Conservation (phyloP, 306 rosid genomes). For the Spatholobus suberectus region DNA sequence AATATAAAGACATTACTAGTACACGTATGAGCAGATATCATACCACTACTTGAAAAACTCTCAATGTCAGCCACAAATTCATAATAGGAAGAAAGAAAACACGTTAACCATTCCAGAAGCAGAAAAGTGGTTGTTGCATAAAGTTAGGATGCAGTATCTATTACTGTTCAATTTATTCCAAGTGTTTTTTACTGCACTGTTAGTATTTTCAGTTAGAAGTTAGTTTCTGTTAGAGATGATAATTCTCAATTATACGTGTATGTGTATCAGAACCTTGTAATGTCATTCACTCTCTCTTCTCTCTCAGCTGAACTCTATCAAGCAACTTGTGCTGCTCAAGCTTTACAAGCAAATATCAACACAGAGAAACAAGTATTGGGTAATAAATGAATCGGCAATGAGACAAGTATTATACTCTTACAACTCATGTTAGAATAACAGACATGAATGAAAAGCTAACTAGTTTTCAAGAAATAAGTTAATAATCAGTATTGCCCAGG, state of each 20-base stretch:
- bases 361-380: conserved; percentile 9
- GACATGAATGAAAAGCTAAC: conserved; percentile 24
- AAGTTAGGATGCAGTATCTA: neutral
- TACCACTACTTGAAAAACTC: neutral
- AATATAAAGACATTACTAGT: neutral
- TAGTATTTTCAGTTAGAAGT: neutral
- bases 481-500: conserved; percentile 12
- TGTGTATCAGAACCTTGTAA: neutral
- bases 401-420: conserved; percentile 28
- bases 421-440: conserved; percentile 36
- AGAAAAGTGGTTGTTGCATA: too few relatives aligned
- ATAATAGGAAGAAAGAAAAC: neutral
- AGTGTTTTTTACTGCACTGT: neutral
- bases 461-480: conserved; percentile 38
- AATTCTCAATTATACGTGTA: neutral
- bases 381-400: conserved; percentile 1
- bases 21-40: neutral
- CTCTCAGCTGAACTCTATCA: neutral
- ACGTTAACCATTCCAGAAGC: neutral
- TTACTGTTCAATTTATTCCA: neutral
- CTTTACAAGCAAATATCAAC: conserved; percentile 23
- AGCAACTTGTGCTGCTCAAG: conserved; percentile 24
- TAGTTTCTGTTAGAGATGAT: neutral
- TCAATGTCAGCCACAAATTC: neutral
- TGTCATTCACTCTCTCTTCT: neutral